These are phyloP conservation scores for Fusarium gaditjirri DNA, from an alignment of 2,329 filamentous ascomycete genomes.

Conservation along the genomic window DNA sequence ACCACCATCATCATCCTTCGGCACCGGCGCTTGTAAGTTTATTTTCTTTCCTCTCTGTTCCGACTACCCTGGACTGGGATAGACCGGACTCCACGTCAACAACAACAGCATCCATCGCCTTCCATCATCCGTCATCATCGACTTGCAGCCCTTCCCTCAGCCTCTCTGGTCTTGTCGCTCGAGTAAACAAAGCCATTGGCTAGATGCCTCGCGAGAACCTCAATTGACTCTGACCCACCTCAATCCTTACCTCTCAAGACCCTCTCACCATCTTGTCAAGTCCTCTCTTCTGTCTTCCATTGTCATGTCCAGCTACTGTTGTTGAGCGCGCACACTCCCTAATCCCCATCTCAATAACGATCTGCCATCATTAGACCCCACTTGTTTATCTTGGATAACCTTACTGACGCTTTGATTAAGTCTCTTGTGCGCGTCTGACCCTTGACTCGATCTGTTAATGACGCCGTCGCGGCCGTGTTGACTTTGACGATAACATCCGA, in stretches of 20 bases:
- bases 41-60: neutral
- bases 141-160: conserved; percentile 2
- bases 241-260: conserved; percentile 12
- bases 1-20: conserved; percentile 19
- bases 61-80: conserved; percentile 31
- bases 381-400: conserved; percentile 4
- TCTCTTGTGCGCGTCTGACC: conserved; percentile 34
- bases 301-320: conserved; percentile 14
- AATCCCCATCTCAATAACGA: conserved; percentile 25
- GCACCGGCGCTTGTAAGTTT: conserved; percentile 39
- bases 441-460: conserved; percentile 36
- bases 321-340: conserved; percentile 27
- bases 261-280: conserved; percentile 26
- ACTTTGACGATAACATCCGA: conserved; percentile 40
- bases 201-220: conserved; percentile 41
- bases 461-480: conserved; percentile 40
- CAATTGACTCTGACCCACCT: conserved; percentile 44
- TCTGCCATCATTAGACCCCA: conserved; percentile 13
- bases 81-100: conserved; percentile 5
- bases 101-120: conserved; percentile 7
- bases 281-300: conserved; percentile 3
- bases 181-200: conserved; percentile 56
- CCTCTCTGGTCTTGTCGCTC: conserved; percentile 11
- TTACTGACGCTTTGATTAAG: conserved; percentile 32
- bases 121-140: conserved; percentile 22